Percentiles rank a stretch among this genome's conserved stretches.
Evolutionary conservation across 768 basidiomycete genomes (phyloP).

Genomic region (Phylloporus sp.): DNA sequence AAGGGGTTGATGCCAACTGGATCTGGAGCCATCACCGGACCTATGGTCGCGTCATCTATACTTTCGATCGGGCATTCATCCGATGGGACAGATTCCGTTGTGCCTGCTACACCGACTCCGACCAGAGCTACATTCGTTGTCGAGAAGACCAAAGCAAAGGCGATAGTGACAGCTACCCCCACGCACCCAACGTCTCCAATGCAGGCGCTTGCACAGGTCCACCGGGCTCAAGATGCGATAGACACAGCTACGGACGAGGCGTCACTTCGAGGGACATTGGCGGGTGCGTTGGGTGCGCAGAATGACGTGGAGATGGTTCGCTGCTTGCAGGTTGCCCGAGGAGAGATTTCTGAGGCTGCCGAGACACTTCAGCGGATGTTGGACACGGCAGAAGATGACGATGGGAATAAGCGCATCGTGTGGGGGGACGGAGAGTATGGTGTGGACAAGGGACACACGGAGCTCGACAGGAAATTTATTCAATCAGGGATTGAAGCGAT

Average conservation of each 20-base stretch:
- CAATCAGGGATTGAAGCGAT: slow-evolving; percentile 72
- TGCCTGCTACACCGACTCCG: slow-evolving; percentile 10
- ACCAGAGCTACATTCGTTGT: slow-evolving; percentile 6
- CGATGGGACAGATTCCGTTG: neutral
- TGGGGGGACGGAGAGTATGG: neutral
- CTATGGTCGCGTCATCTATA: neutral
- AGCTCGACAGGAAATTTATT: slow-evolving; percentile 58
- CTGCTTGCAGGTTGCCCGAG: slow-evolving; percentile 19
- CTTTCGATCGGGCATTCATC: neutral
- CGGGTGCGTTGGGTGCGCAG: slow-evolving; percentile 8
- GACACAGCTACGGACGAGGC: slow-evolving; percentile 23
- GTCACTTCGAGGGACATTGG: slow-evolving; percentile 19
- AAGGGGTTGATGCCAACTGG: neutral
- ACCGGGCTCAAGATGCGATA: slow-evolving; percentile 19
- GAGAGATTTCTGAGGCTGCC: slow-evolving; percentile 23
- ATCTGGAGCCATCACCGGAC: neutral
- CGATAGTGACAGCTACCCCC: neutral
- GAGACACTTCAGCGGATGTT: slow-evolving; percentile 22
- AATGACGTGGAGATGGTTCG: slow-evolving; percentile 22
- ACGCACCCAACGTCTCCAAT: neutral
- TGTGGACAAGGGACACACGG: neutral
- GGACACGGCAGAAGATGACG: neutral
- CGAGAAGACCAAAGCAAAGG: neutral
- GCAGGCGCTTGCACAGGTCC: slow-evolving; percentile 16
- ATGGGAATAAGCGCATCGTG: neutral